These are phyloP conservation scores for Polyporus arcularius DNA, from an alignment of 768 basidiomycete species.

Conservation along the genomic window DNA sequence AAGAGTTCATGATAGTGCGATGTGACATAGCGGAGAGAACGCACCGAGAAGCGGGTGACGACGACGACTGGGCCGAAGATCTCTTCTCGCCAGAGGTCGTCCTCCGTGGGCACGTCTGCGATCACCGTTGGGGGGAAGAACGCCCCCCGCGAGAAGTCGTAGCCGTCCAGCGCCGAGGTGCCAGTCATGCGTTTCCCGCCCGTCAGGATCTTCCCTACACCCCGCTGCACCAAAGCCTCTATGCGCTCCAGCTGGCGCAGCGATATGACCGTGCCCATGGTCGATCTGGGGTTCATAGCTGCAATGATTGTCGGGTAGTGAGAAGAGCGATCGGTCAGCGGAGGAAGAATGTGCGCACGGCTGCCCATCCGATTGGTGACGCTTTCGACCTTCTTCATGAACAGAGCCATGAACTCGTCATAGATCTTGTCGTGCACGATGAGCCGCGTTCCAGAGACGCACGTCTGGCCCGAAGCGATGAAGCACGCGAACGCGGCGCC, in stretches of 20 bases:
- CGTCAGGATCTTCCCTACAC: conserved; percentile 47
- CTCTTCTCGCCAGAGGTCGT: conserved; percentile 80
- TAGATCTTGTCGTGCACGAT: conserved; percentile 73
- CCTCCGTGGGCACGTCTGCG: conserved; percentile 51
- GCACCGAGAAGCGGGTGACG: conserved; percentile 53
- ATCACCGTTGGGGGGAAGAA: conserved; percentile 86
- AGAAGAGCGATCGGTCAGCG: neutral
- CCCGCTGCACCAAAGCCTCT: conserved; percentile 51
- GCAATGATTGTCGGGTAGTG: neutral
- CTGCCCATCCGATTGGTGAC: conserved; percentile 75
- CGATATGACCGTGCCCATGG: conserved; percentile 84
- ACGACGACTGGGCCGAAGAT: conserved; percentile 87
- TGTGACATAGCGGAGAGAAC: conserved; percentile 10
- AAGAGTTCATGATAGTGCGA: neutral
- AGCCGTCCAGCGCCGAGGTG: conserved; percentile 64
- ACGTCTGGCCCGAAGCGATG: conserved; percentile 87
- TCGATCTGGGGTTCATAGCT: conserved; percentile 71
- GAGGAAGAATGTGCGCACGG: conserved; percentile 43
- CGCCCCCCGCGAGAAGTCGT: conserved; percentile 67
- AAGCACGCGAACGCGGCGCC: conserved; percentile 84
- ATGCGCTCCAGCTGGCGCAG: conserved; percentile 63
- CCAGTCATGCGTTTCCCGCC: conserved; percentile 72
- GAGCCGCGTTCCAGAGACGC: conserved; percentile 88
- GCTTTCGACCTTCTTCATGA: conserved; percentile 61
- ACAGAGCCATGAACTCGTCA: conserved; percentile 60